phyloP scores from a whole-genome alignment of 805 yeast species.

The Zygosaccharomyces bailii region DNA sequence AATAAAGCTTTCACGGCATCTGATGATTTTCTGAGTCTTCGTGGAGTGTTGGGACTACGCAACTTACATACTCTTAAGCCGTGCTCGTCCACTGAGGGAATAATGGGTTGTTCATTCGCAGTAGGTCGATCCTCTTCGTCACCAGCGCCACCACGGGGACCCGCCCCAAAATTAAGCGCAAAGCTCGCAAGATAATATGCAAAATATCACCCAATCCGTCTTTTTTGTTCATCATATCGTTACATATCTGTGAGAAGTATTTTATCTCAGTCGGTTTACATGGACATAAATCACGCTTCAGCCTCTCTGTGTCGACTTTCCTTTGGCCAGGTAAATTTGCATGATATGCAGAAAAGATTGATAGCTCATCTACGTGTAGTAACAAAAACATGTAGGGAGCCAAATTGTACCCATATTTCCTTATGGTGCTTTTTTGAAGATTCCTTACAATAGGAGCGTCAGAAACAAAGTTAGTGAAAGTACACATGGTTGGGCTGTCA shows the following conservation, averaged over 20 bases:
- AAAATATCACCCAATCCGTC: slow-evolving; percentile 1
- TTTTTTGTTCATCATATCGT: neutral
- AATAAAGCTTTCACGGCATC: slow-evolving; percentile 7
- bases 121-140: neutral
- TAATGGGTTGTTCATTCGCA: neutral
- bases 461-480: neutral
- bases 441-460: neutral
- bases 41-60: neutral
- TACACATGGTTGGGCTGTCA: neutral
- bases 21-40: neutral
- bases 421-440: neutral
- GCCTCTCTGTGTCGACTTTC: neutral
- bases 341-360: neutral
- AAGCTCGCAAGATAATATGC: neutral
- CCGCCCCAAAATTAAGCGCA: neutral
- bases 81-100: neutral
- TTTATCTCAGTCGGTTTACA: neutral
- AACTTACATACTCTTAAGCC: neutral
- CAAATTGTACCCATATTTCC: neutral
- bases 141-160: neutral
- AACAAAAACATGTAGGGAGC: neutral
- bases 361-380: neutral
- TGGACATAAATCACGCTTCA: neutral
- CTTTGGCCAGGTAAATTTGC: neutral
- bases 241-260: slow-evolving; percentile 4